These are phyloP conservation scores for Claviceps humidiphila DNA, from an alignment of 2,329 filamentous ascomycete genomes.

Conservation along the genomic window DNA sequence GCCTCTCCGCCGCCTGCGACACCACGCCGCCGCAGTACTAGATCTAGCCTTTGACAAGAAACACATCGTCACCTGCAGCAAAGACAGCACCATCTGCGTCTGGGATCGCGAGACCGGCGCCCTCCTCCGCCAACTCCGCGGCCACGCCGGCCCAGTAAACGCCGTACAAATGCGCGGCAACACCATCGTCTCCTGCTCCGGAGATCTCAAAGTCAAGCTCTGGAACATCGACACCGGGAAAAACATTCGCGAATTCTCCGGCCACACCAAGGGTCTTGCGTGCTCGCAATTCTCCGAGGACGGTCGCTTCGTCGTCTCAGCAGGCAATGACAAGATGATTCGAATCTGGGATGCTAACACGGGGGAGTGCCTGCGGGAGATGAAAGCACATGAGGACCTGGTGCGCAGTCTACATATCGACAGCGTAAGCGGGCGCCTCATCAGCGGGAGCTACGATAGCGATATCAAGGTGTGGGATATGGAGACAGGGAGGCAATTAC, in stretches of 20 bases:
- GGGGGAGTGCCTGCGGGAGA: slow-evolving; percentile 67
- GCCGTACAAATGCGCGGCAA: slow-evolving; percentile 91
- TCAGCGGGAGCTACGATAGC: slow-evolving; percentile 89
- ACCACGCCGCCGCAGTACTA: slow-evolving; percentile 78
- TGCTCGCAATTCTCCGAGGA: slow-evolving; percentile 96
- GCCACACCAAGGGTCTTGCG: slow-evolving; percentile 84
- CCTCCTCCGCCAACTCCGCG: slow-evolving; percentile 65
- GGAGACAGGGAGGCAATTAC: slow-evolving; percentile 60
- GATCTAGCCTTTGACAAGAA: slow-evolving; percentile 87
- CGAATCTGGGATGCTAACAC: slow-evolving; percentile 93
- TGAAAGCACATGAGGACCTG: slow-evolving; percentile 71
- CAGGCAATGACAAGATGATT: slow-evolving; percentile 89
- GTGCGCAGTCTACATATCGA: slow-evolving; percentile 89
- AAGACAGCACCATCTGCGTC: slow-evolving; percentile 85
- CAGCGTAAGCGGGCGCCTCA: slow-evolving; percentile 67
- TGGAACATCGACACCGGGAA: slow-evolving; percentile 89
- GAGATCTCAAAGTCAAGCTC: slow-evolving; percentile 83
- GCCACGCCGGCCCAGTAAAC: slow-evolving; percentile 87
- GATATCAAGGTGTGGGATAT: slow-evolving; percentile 93
- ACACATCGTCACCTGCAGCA: slow-evolving; percentile 93
- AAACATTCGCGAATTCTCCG: slow-evolving; percentile 78
- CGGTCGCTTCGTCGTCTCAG: slow-evolving; percentile 82
- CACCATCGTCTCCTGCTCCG: slow-evolving; percentile 82
- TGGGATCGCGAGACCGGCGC: slow-evolving; percentile 76
- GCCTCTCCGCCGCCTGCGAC: slow-evolving; percentile 63